Base-by-base conservation (phyloP, 2,329 filamentous ascomycete genomes). In the Calonectria henricotiae region DNA sequence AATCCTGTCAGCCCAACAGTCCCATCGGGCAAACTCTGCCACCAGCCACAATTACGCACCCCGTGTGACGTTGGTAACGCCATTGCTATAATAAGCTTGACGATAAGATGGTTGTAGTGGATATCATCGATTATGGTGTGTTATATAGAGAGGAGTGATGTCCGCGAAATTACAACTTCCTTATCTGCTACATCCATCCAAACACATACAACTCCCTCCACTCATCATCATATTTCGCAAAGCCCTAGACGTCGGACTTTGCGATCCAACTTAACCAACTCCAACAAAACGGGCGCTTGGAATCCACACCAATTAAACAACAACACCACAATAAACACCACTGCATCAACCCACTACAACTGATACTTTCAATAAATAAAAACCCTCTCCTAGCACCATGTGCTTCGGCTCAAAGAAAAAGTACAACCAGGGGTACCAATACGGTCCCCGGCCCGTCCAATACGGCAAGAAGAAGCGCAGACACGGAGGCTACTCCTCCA, bases 341-440 rank as follows among this genome's bases (percentile, higher is more conserved):
- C 5, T 17, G 20, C 20, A 30, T 30, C 9, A 63, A 46, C n/a
- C 30, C 37, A 44, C 30, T 43, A 5, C 44, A 49, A 25, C 20
- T n/a, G 43, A 37, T 39, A 30, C 13, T 39, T 41, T 20, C 17
- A 49, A 43, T 2, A 5, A 30, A 63, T 23, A 39, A 65, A 13
- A 20, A 43, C 3, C 25, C 23, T 20, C 23, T 15, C 37, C 5
- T 3, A 44, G 41, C 32, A 54, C 37, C 47, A 65, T 66, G 64
- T 66, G 64, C 32, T 66, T 66, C 54, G 64, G 64, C 23, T 41
- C 30, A 41, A 65, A 55, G 37, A 55, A 41, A 17, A 35, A 58
- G 15, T 54, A 44, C 63, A 47, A 55, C 7, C 30, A 39, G 43
- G 64, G 54, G 17, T 60, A 60, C 54, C n/a, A 61, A 39, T 43